These are phyloP conservation scores for Aureobasidium zeae DNA, from an alignment of 2,329 filamentous ascomycete genomes.

Conservation along the genomic window DNA sequence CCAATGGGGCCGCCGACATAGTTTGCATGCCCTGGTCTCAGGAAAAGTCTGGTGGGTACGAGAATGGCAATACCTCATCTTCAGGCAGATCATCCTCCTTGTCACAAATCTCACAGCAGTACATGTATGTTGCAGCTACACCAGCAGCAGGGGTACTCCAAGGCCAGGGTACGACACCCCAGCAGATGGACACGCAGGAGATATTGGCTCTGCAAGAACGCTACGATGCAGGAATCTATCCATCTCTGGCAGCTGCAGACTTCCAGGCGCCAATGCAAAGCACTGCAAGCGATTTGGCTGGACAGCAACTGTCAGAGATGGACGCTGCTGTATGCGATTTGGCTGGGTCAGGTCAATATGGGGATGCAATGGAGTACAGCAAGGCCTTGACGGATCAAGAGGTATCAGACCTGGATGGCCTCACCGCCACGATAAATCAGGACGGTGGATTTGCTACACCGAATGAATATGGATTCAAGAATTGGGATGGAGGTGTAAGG, in stretches of 20 bases:
- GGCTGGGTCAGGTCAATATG: background rate
- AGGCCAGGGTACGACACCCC: background rate
- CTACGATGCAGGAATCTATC: background rate
- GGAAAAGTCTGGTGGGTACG: background rate
- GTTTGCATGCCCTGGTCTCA: background rate
- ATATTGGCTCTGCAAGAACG: background rate
- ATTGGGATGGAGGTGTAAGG: background rate
- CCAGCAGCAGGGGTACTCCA: background rate
- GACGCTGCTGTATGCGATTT: slow-evolving; percentile 1
- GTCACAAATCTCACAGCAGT: background rate
- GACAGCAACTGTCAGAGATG: slow-evolving; percentile 5
- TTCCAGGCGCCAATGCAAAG: background rate
- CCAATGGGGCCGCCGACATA: background rate
- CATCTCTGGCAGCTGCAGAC: slow-evolving; percentile 4
- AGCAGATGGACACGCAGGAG: slow-evolving; percentile 1
- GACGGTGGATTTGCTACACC: background rate
- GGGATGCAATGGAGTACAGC: background rate
- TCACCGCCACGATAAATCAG: background rate
- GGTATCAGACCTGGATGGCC: background rate
- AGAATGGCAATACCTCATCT: background rate
- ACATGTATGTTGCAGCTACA: background rate
- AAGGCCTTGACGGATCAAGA: background rate
- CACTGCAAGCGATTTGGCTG: slow-evolving; percentile 2
- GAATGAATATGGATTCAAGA: background rate
- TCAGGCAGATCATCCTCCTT: slow-evolving; percentile 5